Evolutionary conservation across 257 asterid genomes (phyloP).

Genomic region (Anisodus tanguticus): DNA sequence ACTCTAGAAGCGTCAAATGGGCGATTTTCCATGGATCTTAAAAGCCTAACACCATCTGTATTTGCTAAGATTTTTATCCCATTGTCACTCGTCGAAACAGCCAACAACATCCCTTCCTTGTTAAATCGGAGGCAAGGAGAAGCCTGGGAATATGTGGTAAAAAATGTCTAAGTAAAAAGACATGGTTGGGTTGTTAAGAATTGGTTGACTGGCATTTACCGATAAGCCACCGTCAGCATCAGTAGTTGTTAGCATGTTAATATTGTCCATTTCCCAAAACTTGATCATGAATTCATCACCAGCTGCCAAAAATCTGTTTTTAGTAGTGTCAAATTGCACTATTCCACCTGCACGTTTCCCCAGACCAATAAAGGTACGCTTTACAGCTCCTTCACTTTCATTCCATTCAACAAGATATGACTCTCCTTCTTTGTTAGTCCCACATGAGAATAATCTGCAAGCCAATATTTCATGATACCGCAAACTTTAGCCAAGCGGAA

Average conservation of each 20-base stretch:
- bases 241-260: constrained; percentile 47
- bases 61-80: constrained; percentile 66
- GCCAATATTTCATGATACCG: constrained; percentile 13
- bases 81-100: constrained; percentile 69
- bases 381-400: constrained; percentile 72
- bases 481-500: constrained; percentile 13
- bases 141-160: constrained; percentile 43
- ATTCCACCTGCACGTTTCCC: constrained; percentile 59
- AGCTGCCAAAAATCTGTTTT: constrained; percentile 62
- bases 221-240: constrained; percentile 75
- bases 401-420: constrained; percentile 71
- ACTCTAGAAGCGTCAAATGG: constrained; percentile 58
- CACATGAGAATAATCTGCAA: constrained; percentile 69
- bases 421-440: constrained; percentile 70
- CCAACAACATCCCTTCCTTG: constrained; percentile 64
- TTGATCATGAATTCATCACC: constrained; percentile 64
- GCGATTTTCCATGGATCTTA: constrained; percentile 54
- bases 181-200: neutral
- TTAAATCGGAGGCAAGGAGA: constrained; percentile 69
- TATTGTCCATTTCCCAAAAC: constrained; percentile 73
- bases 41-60: constrained; percentile 57
- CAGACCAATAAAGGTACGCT: constrained; percentile 60
- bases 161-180: neutral
- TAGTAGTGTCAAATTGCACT: constrained; percentile 69
- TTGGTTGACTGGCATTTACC: constrained; percentile 37